Percentiles rank a stretch among this genome's conserved stretches.
Conservation (phyloP, 1,284 basidiomycete species). For the Irpex lacteus region DNA sequence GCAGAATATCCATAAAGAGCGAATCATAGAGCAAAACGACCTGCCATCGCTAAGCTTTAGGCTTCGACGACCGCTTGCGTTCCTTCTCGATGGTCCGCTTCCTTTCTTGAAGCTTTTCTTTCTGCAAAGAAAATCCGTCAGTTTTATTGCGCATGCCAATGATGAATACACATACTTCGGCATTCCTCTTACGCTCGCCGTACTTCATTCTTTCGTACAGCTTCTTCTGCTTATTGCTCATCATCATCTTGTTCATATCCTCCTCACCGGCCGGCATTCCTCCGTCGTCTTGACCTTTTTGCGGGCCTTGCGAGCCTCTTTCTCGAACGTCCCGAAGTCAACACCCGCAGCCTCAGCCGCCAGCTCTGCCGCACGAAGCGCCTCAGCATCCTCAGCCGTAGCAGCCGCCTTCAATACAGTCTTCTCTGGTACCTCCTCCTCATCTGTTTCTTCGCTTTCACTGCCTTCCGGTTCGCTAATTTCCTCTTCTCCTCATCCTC, state of each 20-base stretch:
- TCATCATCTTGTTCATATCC: slow-evolving; percentile 98
- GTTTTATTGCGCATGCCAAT: slow-evolving; percentile 1
- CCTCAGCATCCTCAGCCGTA: slow-evolving; percentile 62
- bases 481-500: slow-evolving; percentile 35
- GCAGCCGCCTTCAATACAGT: slow-evolving; percentile 50
- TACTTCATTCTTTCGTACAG: slow-evolving; percentile 96
- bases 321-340: slow-evolving; percentile 82
- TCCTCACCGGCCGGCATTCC: slow-evolving; percentile 53
- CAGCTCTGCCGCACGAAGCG: slow-evolving; percentile 87
- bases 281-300: slow-evolving; percentile 47
- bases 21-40: neutral
- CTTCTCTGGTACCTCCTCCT: slow-evolving; percentile 37
- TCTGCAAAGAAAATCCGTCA: slow-evolving; percentile 33
- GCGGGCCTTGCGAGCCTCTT: slow-evolving; percentile 68
- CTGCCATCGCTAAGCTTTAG: slow-evolving; percentile 10
- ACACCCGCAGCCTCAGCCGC: slow-evolving; percentile 91
- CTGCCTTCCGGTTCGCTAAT: slow-evolving; percentile 31
- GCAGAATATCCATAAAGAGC: neutral
- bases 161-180: slow-evolving; percentile 63
- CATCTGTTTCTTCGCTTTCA: slow-evolving; percentile 41
- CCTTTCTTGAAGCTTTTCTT: slow-evolving; percentile 60
- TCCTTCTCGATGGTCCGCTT: slow-evolving; percentile 58
- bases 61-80: slow-evolving; percentile 41
- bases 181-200: slow-evolving; percentile 75
- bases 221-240: slow-evolving; percentile 96